Percentiles rank a stretch among this genome's conserved stretches.
Conservation (phyloP, 176 grass and related monocot genomes). For the Otatea glauca region DNA sequence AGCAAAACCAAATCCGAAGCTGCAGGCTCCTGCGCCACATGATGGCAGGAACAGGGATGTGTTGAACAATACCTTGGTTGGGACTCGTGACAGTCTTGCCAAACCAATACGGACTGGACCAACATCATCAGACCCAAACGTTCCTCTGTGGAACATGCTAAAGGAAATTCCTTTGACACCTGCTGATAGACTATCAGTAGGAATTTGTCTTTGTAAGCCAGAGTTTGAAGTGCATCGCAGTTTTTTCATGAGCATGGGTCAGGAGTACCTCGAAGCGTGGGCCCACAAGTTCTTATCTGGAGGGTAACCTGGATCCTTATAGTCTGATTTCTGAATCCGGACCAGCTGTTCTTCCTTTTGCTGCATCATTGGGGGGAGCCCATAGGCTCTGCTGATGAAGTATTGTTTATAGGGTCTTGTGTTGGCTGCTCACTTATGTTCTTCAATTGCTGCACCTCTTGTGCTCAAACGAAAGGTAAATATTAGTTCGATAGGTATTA, state of each 20-base stretch:
- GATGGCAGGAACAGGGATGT: constrained; percentile 29
- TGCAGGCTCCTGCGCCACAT: background rate
- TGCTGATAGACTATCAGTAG: constrained; percentile 53
- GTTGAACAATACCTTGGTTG: constrained; percentile 32
- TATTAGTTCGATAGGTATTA: constrained; percentile 24
- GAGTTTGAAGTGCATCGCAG: constrained; percentile 53
- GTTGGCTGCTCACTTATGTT: background rate
- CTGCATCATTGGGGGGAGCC: background rate
- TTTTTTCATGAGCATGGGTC: constrained; percentile 64
- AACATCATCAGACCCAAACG: constrained; percentile 53
- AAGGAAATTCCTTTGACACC: constrained; percentile 55
- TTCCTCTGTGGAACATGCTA: constrained; percentile 56
- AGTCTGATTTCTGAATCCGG: constrained; percentile 22
- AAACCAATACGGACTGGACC: constrained; percentile 33
- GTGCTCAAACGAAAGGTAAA: constrained; percentile 34
- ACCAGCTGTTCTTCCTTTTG: background rate
- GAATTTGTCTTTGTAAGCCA: constrained; percentile 52
- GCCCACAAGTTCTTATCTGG: constrained; percentile 50
- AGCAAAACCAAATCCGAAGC: constrained; percentile 42
- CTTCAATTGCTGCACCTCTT: constrained; percentile 11
- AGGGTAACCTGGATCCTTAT: constrained; percentile 43
- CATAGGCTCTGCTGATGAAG: constrained; percentile 8
- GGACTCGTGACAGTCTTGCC: constrained; percentile 5
- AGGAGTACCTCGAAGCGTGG: constrained; percentile 62
- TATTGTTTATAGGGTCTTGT: background rate